phyloP scores from a whole-genome alignment of 1,284 basidiomycete genomes.

The Sphaerobolus stellatus region DNA sequence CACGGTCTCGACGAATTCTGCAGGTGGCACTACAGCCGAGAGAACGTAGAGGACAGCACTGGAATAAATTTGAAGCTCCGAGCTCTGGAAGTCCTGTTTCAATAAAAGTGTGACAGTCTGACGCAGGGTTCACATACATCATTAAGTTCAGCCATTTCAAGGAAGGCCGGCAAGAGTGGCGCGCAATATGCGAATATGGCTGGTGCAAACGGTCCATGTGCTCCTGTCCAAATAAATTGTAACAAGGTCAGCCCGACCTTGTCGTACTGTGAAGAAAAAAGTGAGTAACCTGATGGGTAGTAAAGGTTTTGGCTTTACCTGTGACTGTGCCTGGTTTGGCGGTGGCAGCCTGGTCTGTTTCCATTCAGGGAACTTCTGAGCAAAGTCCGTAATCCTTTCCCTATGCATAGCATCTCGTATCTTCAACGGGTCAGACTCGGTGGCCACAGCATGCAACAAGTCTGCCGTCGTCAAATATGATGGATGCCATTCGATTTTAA shows the following conservation, averaged over 20 bases:
- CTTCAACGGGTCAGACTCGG: slow-evolving; percentile 63
- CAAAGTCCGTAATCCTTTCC: slow-evolving; percentile 53
- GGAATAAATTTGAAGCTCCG: slow-evolving; percentile 71
- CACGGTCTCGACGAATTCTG: slow-evolving; percentile 60
- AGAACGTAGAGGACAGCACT: slow-evolving; percentile 73
- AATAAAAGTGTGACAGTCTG: background rate
- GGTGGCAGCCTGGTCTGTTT: slow-evolving; percentile 79
- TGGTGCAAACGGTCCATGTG: slow-evolving; percentile 65
- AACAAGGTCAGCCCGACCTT: slow-evolving; percentile 79
- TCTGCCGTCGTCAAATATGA: slow-evolving; percentile 65
- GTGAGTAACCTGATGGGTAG: slow-evolving; percentile 7
- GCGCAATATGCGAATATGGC: slow-evolving; percentile 80
- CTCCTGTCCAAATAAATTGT: slow-evolving; percentile 76
- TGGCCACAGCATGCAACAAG: slow-evolving; percentile 65
- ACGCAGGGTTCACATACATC: slow-evolving; percentile 33
- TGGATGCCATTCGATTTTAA: slow-evolving; percentile 70
- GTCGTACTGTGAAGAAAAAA: slow-evolving; percentile 62
- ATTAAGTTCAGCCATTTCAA: slow-evolving; percentile 80
- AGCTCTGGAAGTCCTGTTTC: slow-evolving; percentile 35
- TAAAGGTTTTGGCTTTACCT: slow-evolving; percentile 38
- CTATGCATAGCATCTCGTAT: slow-evolving; percentile 58
- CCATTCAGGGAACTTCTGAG: slow-evolving; percentile 62
- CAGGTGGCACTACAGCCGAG: slow-evolving; percentile 65
- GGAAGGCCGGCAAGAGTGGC: slow-evolving; percentile 38
- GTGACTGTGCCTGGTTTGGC: slow-evolving; percentile 70